Evolutionary conservation across 2,329 filamentous ascomycete species (phyloP), one percentile per base, ranked within the genome.

Genomic region (Lojkania enalia): DNA sequence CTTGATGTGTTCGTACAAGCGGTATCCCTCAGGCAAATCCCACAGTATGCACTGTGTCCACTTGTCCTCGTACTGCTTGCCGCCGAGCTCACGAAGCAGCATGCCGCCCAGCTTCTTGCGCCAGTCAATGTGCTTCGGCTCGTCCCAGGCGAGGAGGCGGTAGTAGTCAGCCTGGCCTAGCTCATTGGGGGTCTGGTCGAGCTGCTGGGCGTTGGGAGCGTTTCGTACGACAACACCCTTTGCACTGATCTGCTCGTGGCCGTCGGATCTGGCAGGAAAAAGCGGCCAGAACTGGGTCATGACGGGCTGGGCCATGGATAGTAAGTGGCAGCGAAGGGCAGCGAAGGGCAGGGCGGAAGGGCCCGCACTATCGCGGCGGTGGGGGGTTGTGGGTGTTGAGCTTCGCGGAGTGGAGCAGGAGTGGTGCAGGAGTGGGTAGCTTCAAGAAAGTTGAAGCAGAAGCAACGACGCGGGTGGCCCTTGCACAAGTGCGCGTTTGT

Each of bases 41-140:
- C 71, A 74, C 4, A 83, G 71, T 15, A 83, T 77, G 60, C 75
- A 80, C 29, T 65, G 62, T 44, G 61, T 55, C 63, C 63, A 67
- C 38, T 61, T 67, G 52, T 66, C 64, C 45, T 67, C 64, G 40
- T 67, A 53, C 43, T 58, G 54, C 43, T 63, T 61, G 39, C 66
- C 53, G 36, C 71, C 73, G 32, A 82, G 57, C 54, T 79, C 74
- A 52, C 75, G 67, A 57, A 78, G 70, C 20, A 82, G 66, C 78
- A 82, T 81, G n/a, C 77, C 77, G 16, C 77, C 80, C 45, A 83
- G 68, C 66, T 82, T 82, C 49, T 79, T 70, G 43, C 79, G 70
- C 80, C 80, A 83, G 52, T 83, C 79, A 5, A 78, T 56, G 52
- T 78, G 74, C 57, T 81, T 82, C 4, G 71, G 61, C 51, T 81